These are phyloP conservation scores for Fusarium equiseti DNA, from an alignment of 2,329 filamentous ascomycete species.

Conservation along the genomic window DNA sequence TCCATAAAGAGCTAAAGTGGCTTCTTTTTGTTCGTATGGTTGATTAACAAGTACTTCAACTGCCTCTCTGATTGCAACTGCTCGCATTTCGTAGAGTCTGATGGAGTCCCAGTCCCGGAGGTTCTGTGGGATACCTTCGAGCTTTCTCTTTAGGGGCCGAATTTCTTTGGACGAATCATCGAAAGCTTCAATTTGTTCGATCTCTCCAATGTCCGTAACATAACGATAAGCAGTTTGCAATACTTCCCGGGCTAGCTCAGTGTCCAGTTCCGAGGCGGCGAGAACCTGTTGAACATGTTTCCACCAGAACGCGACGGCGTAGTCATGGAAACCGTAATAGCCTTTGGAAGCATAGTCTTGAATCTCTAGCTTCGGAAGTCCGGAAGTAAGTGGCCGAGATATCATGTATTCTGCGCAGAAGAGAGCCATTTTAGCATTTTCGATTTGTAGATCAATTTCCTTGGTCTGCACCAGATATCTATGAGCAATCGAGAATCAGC, in stretches of 20 bases:
- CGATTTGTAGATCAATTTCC: not conserved
- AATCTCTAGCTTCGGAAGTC: not conserved
- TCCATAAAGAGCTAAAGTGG: not conserved
- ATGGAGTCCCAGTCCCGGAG: not conserved
- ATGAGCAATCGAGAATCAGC: fast-evolving
- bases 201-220: fast-evolving
- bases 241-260: fast-evolving
- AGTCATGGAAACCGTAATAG: not conserved
- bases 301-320: not conserved
- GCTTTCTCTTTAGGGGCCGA: not conserved
- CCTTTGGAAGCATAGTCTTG: not conserved
- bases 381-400: not conserved
- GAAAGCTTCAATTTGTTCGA: fast-evolving
- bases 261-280: not conserved
- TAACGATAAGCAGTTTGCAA: fast-evolving
- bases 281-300: not conserved
- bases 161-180: fast-evolving
- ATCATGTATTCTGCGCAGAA: not conserved
- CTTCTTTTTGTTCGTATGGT: fast-evolving
- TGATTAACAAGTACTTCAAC: not conserved
- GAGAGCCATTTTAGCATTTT: not conserved
- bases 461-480: not conserved
- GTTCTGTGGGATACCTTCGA: not conserved
- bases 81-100: not conserved
- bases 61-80: not conserved